phyloP scores from a whole-genome alignment of 1,284 basidiomycete species.

The Trichosporon ovoides region DNA sequence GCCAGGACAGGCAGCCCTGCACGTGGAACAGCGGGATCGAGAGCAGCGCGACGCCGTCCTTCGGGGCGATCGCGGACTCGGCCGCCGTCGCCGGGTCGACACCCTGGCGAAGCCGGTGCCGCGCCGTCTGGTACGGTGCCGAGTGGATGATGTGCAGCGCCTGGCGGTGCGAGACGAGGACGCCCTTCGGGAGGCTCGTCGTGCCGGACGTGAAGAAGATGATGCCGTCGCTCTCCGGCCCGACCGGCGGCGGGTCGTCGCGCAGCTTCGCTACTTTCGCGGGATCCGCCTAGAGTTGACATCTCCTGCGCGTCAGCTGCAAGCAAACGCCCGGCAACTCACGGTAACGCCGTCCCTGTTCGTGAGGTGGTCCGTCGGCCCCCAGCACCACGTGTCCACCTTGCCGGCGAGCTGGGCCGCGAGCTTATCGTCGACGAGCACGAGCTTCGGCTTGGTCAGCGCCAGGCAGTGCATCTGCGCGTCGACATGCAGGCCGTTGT shows the following conservation, averaged over 20 bases:
- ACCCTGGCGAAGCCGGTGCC: constrained; percentile 18
- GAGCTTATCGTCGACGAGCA: constrained; percentile 32
- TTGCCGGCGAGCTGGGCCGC: constrained; percentile 23
- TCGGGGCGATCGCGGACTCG: constrained; percentile 10
- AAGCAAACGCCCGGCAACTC: background rate
- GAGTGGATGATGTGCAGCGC: constrained; percentile 29
- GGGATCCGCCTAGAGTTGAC: background rate
- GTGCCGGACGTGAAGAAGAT: constrained; percentile 43
- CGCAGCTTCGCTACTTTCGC: background rate
- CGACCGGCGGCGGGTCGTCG: constrained; percentile 11
- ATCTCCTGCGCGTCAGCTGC: constrained; percentile 4
- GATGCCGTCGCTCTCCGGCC: constrained; percentile 40
- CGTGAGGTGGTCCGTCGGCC: background rate
- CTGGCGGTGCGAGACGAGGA: constrained; percentile 41
- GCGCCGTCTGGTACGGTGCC: constrained; percentile 11
- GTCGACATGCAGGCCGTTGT: constrained; percentile 22
- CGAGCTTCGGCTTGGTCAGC: constrained; percentile 26
- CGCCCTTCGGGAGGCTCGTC: constrained; percentile 39
- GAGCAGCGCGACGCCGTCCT: background rate
- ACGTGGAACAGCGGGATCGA: constrained; percentile 41
- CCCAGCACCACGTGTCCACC: constrained; percentile 5
- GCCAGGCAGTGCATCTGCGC: constrained; percentile 30
- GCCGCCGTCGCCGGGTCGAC: constrained; percentile 25
- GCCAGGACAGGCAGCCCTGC: constrained; percentile 39
- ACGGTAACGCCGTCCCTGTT: background rate